Evolutionary conservation across 441 rosid species (phyloP), one percentile per base, ranked within the genome.

Genomic region (Euphorbia schlechtendalii): DNA sequence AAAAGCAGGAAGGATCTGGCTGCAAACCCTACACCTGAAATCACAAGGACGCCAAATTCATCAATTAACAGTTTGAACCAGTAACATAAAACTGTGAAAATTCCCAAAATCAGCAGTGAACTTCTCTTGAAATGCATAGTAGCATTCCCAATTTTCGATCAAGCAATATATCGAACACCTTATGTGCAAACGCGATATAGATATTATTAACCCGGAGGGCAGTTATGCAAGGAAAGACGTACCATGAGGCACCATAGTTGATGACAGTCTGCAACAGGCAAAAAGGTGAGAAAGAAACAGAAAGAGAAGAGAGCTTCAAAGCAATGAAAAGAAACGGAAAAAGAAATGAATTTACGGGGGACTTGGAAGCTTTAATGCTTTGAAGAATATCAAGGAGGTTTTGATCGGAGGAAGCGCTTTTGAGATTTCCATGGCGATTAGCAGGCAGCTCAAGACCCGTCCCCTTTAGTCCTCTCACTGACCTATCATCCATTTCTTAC

Each of bases 231-330:
- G 3, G 38, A 63, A 21, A 40, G n/a, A 41, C 73, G 20, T 82
- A 88, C 96, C 96, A 84, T 5, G 96, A 85, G 24, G 97, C 96
- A 22, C 97, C 95, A 38, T 85, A 86, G 68, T 87, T 86, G 71
- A 93, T 80, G 48, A 85, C 87, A 15, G 90, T 81, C 98, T 85
- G 86, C 74, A 68, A 64, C 57, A 53, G 59, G 9, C 13, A 12
- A 51, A 43, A 32, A 32, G 64, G 1, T 18, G 27, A 34, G 18
- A 28, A 13, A 52, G 11, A 59, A 48, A 32, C 8, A 15, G 20
- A 52, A 48, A 46, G 46, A 38, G n/a, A 52, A 0, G 30, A 56
- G 40, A 27, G 22, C 5, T n/a, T 21, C 9, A 30, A 18, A 21
- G 34, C 36, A 43, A 43, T 11, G 48, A 43, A 43, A 43, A 13